Base-by-base conservation (phyloP, 768 basidiomycete species). In the Tephrocybe sp. region DNA sequence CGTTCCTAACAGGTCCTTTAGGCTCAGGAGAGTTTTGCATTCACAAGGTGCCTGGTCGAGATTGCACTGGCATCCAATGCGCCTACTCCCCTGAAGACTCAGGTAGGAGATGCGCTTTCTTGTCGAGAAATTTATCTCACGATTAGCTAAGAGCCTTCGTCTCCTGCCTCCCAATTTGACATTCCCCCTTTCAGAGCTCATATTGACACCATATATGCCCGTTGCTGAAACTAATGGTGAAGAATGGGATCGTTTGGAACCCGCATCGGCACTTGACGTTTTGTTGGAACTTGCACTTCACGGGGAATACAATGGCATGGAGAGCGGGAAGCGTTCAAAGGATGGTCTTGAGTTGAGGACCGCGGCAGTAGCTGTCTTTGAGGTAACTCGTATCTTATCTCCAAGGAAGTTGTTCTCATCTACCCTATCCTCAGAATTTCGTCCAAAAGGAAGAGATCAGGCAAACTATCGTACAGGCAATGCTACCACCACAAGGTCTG, bases 21-120 rank as follows among this genome's bases (percentile, higher is more conserved):
- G 86, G 73, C 71, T 43, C 76, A 78, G 62, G 85, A 88, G 60
- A 70, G 70, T 6, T 67, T 73, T 27, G 64, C 79, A 2, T 86
- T 78, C 58, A 78, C 86, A 0, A 80, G 94, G 45, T 90, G 88
- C 65, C 78, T 98, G 22, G 65, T 93, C 13, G 95, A 99, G 64
- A 72, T 94, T 4, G 89, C 88, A 1, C 76, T 98, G 24, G 86
- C 94, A 8, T 94, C 92, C n/a, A 98, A 98, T 66, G 88, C 91
- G 2, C 95, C 97, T 0, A 86, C 90, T 3, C 56, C 75, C 5
- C 69, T 98, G 40, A 98, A 99, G 71, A 86, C 87, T 3, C 91
- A 93, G 77, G 91, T 88, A 65, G 42, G 64, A 50, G 41, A 19
- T 16, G 15, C 4, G 4, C 4, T 34, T 15, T 12, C 40, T 24